Percentiles rank a stretch among this genome's conserved stretches.
These are phyloP conservation scores for Cylindrodendrum hubeiense DNA, from an alignment of 2,329 filamentous ascomycete genomes.

Conservation along the genomic window DNA sequence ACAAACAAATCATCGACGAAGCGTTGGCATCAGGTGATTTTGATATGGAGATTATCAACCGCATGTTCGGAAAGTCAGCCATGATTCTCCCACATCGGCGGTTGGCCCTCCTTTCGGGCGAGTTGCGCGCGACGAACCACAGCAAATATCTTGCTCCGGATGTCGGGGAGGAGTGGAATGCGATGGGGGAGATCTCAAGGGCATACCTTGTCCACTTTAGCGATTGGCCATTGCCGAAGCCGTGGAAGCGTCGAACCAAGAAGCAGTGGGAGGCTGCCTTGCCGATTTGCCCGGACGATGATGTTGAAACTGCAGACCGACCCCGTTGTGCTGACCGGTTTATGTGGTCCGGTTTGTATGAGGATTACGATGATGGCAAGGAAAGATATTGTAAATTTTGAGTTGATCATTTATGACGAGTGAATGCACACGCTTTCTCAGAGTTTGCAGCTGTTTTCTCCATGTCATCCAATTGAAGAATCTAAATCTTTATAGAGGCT, in stretches of 20 bases:
- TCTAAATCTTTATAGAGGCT: too few species aligned
- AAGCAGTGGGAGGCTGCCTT: slow-evolving; percentile 18
- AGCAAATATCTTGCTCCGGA: slow-evolving; percentile 18
- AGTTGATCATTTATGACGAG: neutral
- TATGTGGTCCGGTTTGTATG: slow-evolving; percentile 19
- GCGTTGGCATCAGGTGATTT: slow-evolving; percentile 22
- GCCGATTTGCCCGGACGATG: neutral
- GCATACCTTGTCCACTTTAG: slow-evolving; percentile 14
- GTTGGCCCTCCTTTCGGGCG: slow-evolving; percentile 23
- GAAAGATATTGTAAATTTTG: neutral
- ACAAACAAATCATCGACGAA: slow-evolving; percentile 17
- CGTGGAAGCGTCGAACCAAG: slow-evolving; percentile 1
- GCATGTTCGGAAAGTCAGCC: slow-evolving; percentile 27
- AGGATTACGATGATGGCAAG: neutral
- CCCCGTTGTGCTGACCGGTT: slow-evolving; percentile 2
- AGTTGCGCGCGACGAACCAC: slow-evolving; percentile 25
- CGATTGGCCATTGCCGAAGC: slow-evolving; percentile 19
- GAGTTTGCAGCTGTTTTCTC: too few species aligned
- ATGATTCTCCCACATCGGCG: slow-evolving; percentile 28
- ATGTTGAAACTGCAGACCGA: slow-evolving; percentile 1
- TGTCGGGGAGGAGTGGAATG: slow-evolving; percentile 21
- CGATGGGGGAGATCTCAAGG: slow-evolving; percentile 12
- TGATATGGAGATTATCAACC: slow-evolving; percentile 30
- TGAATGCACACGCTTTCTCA: too few species aligned
- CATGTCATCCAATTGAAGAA: too few species aligned